phyloP scores from a whole-genome alignment of 1,284 basidiomycete species.

The Anthracocystis panici-leucophaei region DNA sequence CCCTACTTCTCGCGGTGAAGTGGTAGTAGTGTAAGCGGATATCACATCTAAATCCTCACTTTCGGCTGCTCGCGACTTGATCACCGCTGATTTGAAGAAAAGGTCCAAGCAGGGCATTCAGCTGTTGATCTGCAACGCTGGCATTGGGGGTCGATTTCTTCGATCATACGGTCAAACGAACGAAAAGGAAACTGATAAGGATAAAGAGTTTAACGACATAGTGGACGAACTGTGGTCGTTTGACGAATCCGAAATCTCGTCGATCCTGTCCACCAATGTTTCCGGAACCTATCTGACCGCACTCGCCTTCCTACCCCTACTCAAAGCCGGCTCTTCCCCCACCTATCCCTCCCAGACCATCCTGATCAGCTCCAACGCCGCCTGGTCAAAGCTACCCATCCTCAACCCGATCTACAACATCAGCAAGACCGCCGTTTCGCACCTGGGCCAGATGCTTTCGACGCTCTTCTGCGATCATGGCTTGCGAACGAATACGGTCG shows the following conservation, averaged over 20 bases:
- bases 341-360: slow-evolving; percentile 41
- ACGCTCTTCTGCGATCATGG: slow-evolving; percentile 41
- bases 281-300: slow-evolving; percentile 49
- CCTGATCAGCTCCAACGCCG: slow-evolving; percentile 48
- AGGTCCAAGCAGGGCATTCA: slow-evolving; percentile 26
- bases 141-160: slow-evolving; percentile 36
- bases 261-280: slow-evolving; percentile 44
- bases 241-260: slow-evolving; percentile 23
- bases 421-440: slow-evolving; percentile 46
- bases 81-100: slow-evolving; percentile 18
- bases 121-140: slow-evolving; percentile 46
- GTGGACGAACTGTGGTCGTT: slow-evolving; percentile 48
- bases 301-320: slow-evolving; percentile 38
- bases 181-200: slow-evolving; percentile 3
- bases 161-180: slow-evolving; percentile 22
- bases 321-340: slow-evolving; percentile 17
- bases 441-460: slow-evolving; percentile 40
- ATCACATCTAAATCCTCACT: slow-evolving; percentile 46
- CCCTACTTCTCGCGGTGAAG: slow-evolving; percentile 11
- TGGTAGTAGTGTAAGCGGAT: slow-evolving; percentile 33
- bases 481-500: slow-evolving; percentile 39
- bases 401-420: slow-evolving; percentile 58
- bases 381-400: slow-evolving; percentile 50
- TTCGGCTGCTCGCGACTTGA: slow-evolving; percentile 8
- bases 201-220: slow-evolving; percentile 27